Evolutionary conservation across 208 protist species (phyloP), one percentile per base, ranked within the genome.

Genomic region (Lotmaria passim): DNA sequence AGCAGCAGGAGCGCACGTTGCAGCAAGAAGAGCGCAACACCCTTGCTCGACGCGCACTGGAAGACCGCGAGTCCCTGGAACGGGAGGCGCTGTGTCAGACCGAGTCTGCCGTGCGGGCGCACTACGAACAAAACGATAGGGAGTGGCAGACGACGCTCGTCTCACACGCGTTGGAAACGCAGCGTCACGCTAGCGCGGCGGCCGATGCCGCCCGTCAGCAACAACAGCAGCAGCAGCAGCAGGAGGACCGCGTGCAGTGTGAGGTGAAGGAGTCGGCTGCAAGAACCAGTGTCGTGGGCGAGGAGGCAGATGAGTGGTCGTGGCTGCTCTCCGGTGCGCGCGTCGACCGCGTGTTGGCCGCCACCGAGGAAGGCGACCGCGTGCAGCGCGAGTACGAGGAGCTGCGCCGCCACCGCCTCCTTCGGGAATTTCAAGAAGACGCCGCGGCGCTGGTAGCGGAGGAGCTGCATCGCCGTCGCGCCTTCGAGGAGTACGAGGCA

Each of bases 341-440:
- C 52, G 50, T 74, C 4, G 73, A 64, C 7, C 66, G 78, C 26
- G 78, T 80, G 24, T 23, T 71, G 23, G 76, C 74, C 1, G 69
- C 68, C 23, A 75, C 73, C 7, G 78, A 67, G 24, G 69, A 81
- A 33, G 57, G 69, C 34, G 69, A 79, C 19, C 74, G 74, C n/a
- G 51, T 84, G n/a, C 79, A 81, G 38, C 41, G 67, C 19, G 73
- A 81, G 43, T 75, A 72, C 51, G 67, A 72, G 38, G 69, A 64
- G 44, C 11, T 62, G 41, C 70, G 70, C 24, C 36, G 23, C 19
- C 58, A 69, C 36, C 59, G 60, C 3, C 23, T 64, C 2, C n/a
- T 28, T 24, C 31, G n/a, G 15, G 52, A 69, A 34, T 47, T 71
- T 33, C 65, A 43, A 19, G 38, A 70, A 12, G 67, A 75, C 21